A percentile compares a stretch with the other conserved stretches of the same genome.
phyloP scores from a whole-genome alignment of 2,329 filamentous ascomycete genomes.

The Penicillium sp. region DNA sequence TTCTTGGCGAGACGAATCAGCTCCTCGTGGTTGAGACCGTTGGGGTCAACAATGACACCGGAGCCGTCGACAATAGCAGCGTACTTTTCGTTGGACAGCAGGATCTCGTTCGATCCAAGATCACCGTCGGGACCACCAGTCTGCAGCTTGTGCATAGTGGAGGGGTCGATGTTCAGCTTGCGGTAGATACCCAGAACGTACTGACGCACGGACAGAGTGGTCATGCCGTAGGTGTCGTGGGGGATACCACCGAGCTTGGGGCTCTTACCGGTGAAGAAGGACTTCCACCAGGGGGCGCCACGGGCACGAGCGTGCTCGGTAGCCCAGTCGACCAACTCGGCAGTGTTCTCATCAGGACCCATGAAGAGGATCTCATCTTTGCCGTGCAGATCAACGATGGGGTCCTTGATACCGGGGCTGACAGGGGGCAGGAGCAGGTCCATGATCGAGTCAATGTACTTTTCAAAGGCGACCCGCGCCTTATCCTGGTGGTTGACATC shows the following conservation, averaged over 20 bases:
- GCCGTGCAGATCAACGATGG: constrained; percentile 92
- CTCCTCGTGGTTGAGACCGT: constrained; percentile 84
- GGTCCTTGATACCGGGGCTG: constrained; percentile 98
- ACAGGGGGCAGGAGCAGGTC: constrained; percentile 88
- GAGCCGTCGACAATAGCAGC: constrained; percentile 94
- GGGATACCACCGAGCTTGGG: constrained; percentile 95
- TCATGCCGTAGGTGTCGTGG: constrained; percentile 97
- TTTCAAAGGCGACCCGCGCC: constrained; percentile 90
- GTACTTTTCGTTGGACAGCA: constrained; percentile 95
- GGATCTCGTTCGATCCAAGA: constrained; percentile 95
- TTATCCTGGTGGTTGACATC: constrained; percentile 95
- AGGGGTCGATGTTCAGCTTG: constrained; percentile 88
- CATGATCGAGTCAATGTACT: constrained; percentile 98
- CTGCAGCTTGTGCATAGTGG: constrained; percentile 88
- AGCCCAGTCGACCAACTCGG: constrained; percentile 97
- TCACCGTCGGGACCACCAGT: constrained; percentile 97
- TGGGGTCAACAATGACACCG: constrained; percentile 90
- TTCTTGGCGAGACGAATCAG: constrained; percentile 82
- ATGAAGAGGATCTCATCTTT: constrained; percentile 98
- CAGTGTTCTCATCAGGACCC: constrained; percentile 98
- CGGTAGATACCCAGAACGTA: constrained; percentile 97
- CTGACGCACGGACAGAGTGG: constrained; percentile 92
- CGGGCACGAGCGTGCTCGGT: constrained; percentile 88
- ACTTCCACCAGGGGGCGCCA: constrained; percentile 99
- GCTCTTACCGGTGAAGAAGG: constrained; percentile 99